Conservation (phyloP, 73 alveolate genomes). For the Uronychia setigera region DNA sequence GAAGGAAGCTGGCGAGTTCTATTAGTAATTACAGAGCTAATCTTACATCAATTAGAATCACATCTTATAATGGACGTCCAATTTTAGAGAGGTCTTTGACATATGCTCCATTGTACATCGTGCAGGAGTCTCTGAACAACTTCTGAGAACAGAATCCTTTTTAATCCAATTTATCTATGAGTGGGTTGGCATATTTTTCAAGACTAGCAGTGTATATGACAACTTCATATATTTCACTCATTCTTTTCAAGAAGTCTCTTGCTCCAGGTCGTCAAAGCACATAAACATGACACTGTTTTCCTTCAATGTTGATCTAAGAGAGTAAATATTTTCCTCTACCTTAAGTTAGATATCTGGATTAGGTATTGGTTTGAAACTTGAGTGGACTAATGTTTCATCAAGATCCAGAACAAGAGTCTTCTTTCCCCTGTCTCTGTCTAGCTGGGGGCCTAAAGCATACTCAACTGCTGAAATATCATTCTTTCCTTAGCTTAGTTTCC, state of each 20-base stretch:
- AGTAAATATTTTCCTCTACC: conserved; percentile 13
- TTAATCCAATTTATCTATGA: conserved; percentile 67
- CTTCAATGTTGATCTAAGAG: conserved; percentile 21
- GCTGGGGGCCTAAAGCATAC: too few relatives aligned
- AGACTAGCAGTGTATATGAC: conserved; percentile 14
- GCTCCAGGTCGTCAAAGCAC: conserved; percentile 18
- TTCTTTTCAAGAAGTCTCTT: conserved; percentile 1
- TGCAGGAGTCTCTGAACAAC: conserved; percentile 67
- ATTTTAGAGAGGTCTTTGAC: conserved; percentile 61
- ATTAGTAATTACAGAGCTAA: too few relatives aligned
- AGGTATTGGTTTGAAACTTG: too few relatives aligned
- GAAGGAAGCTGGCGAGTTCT: conserved; percentile 87
- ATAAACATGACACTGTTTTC: conserved; percentile 11
- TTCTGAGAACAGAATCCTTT: conserved; percentile 13
- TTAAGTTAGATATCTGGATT: too few relatives aligned
- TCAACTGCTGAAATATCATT: too few relatives aligned
- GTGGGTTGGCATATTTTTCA: conserved; percentile 69
- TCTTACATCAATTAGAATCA: conserved; percentile 71
- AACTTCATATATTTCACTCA: conserved; percentile 28
- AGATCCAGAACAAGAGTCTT: conserved; percentile 74
- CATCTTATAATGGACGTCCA: conserved; percentile 63
- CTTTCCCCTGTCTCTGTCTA: conserved; percentile 23
- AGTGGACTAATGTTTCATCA: conserved; percentile 86
- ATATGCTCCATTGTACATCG: conserved; percentile 45
- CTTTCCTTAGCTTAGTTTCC: too few relatives aligned